Evolutionary conservation across 306 rosid genomes (phyloP).

Genomic region (Leucaena leucocephala): DNA sequence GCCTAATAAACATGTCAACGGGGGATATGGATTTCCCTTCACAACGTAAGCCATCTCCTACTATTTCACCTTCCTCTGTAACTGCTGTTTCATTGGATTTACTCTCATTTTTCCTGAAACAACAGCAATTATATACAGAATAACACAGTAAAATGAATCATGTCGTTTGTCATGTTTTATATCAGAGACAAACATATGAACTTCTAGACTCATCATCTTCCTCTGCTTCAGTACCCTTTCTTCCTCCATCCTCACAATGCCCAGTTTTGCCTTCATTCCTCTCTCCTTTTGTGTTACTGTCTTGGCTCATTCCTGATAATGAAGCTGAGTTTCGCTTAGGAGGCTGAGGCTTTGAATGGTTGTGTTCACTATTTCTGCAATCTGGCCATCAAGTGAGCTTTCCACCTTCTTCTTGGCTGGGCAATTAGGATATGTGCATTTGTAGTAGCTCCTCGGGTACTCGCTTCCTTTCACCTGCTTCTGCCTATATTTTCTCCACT

Average conservation of each 20-base stretch:
- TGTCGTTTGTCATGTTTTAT: neutral
- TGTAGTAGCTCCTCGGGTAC: conserved; percentile 82
- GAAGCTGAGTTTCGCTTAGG: conserved; percentile 54
- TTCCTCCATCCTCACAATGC: conserved; percentile 72
- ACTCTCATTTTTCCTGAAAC: conserved; percentile 65
- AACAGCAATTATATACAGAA: conserved; percentile 23
- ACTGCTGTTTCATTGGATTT: conserved; percentile 55
- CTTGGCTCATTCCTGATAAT: conserved; percentile 59
- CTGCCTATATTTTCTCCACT: conserved; percentile 97
- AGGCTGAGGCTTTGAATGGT: conserved; percentile 81
- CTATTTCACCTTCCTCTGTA: conserved; percentile 57
- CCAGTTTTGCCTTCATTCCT: conserved; percentile 65
- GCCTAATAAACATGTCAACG: neutral
- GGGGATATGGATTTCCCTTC: conserved; percentile 84
- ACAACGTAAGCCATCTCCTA: conserved; percentile 83
- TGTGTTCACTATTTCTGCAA: conserved; percentile 91
- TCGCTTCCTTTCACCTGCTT: conserved; percentile 94
- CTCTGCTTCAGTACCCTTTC: conserved; percentile 54
- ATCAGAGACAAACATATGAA: neutral
- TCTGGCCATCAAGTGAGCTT: conserved; percentile 82
- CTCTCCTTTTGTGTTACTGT: conserved; percentile 39
- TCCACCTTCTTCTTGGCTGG: conserved; percentile 93
- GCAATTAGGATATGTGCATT: conserved; percentile 87
- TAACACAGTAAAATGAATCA: too few relatives aligned
- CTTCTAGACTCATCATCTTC: conserved; percentile 62